Evolutionary conservation across 208 protist species (phyloP).

Genomic region (Novymonas esmeraldas): DNA sequence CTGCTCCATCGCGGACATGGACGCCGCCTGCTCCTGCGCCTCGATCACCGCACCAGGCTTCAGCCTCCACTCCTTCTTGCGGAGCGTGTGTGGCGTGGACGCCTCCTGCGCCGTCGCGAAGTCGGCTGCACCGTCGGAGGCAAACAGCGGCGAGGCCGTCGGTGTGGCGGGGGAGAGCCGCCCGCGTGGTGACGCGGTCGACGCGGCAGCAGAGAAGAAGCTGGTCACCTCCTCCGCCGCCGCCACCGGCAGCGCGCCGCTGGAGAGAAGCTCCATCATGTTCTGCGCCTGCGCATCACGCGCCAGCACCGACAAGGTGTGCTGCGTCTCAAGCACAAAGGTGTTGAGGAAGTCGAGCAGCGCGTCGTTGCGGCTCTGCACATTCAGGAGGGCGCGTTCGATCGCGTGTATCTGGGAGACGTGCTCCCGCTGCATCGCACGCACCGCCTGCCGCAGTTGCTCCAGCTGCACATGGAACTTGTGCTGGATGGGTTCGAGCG

Average conservation of each 20-base stretch:
- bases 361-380: slow-evolving; percentile 45
- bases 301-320: slow-evolving; percentile 18
- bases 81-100: background rate
- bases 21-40: slow-evolving; percentile 1
- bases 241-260: slow-evolving; percentile 14
- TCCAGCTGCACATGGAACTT: slow-evolving; percentile 22
- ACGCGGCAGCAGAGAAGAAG: slow-evolving; percentile 12
- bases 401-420: slow-evolving; percentile 29
- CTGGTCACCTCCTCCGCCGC: slow-evolving; percentile 7
- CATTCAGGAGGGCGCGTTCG: slow-evolving; percentile 16
- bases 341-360: slow-evolving; percentile 49
- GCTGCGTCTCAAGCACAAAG: slow-evolving; percentile 27
- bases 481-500: slow-evolving; percentile 34
- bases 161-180: background rate
- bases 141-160: background rate
- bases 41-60: slow-evolving; percentile 12
- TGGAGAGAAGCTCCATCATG: slow-evolving; percentile 30
- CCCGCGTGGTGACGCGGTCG: background rate
- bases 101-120: background rate
- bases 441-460: slow-evolving; percentile 29
- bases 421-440: slow-evolving; percentile 36
- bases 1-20: slow-evolving; percentile 3
- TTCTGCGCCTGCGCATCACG: slow-evolving; percentile 23
- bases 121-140: too few relatives aligned
- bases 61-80: slow-evolving; percentile 28